A percentile compares a stretch with the other conserved stretches of the same genome.
Evolutionary conservation across 345 rosid genomes (phyloP).

Genomic region (Murraya koenigii): DNA sequence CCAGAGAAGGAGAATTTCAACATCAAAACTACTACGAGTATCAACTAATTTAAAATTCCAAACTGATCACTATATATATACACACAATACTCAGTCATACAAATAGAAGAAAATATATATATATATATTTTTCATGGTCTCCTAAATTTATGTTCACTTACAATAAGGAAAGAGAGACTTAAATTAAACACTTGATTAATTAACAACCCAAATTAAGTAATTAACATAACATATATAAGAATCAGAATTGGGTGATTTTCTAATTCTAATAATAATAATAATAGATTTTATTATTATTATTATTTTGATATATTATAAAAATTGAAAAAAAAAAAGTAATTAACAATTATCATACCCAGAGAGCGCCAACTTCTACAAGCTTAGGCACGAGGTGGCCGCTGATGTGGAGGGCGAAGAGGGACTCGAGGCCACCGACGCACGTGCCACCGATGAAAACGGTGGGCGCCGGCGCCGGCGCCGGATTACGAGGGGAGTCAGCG

Average conservation of each 20-base stretch:
- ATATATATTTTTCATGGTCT: neutral
- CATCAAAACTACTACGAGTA: no score
- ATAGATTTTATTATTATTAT: neutral
- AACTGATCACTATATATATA: neutral
- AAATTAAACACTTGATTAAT: neutral
- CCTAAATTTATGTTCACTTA: conserved; percentile 14
- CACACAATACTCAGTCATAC: neutral
- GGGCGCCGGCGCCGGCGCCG: conserved; percentile 47
- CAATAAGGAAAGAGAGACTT: neutral
- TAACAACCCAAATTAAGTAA: neutral
- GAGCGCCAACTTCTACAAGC: conserved; percentile 88
- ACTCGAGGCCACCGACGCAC: conserved; percentile 84
- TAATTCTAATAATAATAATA: neutral
- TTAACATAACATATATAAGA: neutral
- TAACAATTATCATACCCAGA: conserved; percentile 50
- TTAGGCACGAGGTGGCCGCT: conserved; percentile 83
- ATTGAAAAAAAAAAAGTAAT: neutral
- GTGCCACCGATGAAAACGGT: conserved; percentile 79
- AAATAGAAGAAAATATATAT: neutral
- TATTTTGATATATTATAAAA: neutral
- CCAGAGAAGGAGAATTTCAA: neutral
- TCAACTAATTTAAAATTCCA: neutral
- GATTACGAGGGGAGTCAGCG: conserved; percentile 21
- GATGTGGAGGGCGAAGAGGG: conserved; percentile 86
- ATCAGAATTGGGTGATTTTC: neutral